Evolutionary conservation across 2,329 filamentous ascomycete species (phyloP), one percentile per base, ranked within the genome.

Genomic region (Fonsecaea nubica): DNA sequence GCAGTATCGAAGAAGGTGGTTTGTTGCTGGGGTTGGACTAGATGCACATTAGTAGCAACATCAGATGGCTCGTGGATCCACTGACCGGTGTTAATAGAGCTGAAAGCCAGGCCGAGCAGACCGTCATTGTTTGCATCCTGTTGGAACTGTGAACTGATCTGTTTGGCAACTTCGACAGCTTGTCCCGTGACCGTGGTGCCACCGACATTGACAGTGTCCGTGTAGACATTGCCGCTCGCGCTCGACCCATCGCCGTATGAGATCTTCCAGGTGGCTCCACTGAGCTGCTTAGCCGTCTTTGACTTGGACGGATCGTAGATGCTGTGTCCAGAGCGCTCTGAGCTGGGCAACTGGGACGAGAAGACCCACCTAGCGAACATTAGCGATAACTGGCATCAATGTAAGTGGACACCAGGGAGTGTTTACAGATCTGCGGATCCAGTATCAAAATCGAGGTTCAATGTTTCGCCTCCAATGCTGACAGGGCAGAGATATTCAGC

Each of bases 361-460:
- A 89, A 90, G 48, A 87, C 90, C 85, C 85, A 95, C 57, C 86
- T 87, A 64, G 36, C 56, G 13, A 30, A 53, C 38, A 40, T 63
- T 55, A 60, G 36, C 18, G 35, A 25, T 35, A 18, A 7, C 18
- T 32, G 36, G 25, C 18, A 40, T 9, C 21, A 53, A 58, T 48
- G 15, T 12, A 33, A 32, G 9, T 3, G 40, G 13, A 13, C 4
- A 1, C 18, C 15, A 2, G 40, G 35, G 38, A 38, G 32, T 32
- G 38, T 85, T 80, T 77, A 87, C 89, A 91, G 84, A 78, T 90
- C 89, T 50, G 87, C 83, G 69, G 82, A 90, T 69, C 83, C 89
- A 13, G 90, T 93, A 71, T 93, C 91, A 67, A 93, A 85, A 75
- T 92, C 89, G 67, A 93, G 76, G 66, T 87, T 84, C 69, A 92